Percentiles rank a stretch among this genome's conserved stretches.
Evolutionary conservation across 192 early-diverging fungal species (phyloP).

Genomic region (Lunasporangiospora selenospora): DNA sequence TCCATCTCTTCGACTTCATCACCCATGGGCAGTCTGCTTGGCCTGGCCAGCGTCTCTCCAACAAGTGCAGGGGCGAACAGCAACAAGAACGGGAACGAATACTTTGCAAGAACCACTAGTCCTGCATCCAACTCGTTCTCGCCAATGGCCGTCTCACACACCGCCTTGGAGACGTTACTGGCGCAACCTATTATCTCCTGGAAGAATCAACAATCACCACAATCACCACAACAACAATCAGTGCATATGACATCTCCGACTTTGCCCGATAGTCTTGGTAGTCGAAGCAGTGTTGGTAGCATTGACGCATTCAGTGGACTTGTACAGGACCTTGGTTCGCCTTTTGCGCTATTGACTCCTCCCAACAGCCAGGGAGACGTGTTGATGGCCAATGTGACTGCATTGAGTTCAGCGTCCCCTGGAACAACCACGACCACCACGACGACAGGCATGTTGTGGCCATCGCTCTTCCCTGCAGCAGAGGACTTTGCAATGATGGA

Average conservation of each 20-base stretch:
- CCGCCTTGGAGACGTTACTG: constrained; percentile 23
- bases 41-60: constrained; percentile 4
- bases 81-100: too few relatives aligned
- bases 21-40: constrained; percentile 16
- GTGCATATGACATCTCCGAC: too few relatives aligned
- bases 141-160: constrained; percentile 25
- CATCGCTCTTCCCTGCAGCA: constrained; percentile 30
- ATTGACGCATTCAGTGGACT: too few relatives aligned
- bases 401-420: too few relatives aligned
- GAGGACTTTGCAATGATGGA: background rate
- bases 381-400: too few relatives aligned
- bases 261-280: too few relatives aligned
- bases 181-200: constrained; percentile 13
- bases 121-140: constrained; percentile 24
- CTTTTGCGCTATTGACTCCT: too few relatives aligned
- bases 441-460: constrained; percentile 11
- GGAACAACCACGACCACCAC: too few relatives aligned
- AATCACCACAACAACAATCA: constrained; percentile 11
- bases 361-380: too few relatives aligned
- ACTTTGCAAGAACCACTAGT: background rate
- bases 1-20: constrained; percentile 23
- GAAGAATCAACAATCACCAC: background rate
- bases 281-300: too few relatives aligned
- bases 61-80: too few relatives aligned
- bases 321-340: too few relatives aligned